Conservation (phyloP, 352 stramenopile species). For the Phytopythium montanum region DNA sequence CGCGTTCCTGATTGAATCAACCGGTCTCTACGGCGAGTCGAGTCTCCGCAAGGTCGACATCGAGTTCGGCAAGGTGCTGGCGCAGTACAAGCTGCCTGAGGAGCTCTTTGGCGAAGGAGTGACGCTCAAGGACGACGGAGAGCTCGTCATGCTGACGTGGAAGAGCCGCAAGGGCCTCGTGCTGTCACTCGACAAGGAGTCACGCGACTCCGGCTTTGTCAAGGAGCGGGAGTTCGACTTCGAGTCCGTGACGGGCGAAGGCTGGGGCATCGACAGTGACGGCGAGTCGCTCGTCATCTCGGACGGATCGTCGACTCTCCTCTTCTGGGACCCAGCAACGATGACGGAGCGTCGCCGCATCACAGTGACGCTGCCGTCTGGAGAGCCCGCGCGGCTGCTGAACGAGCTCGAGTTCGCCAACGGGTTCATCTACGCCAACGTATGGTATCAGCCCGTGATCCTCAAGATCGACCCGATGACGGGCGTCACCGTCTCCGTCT, state of each 20-base stretch:
- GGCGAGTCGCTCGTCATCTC: slow-evolving; percentile 64
- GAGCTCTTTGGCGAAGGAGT: slow-evolving; percentile 92
- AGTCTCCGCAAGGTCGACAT: slow-evolving; percentile 87
- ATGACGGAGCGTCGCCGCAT: slow-evolving; percentile 73
- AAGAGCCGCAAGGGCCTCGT: slow-evolving; percentile 86
- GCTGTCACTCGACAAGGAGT: slow-evolving; percentile 51
- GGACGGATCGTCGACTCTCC: slow-evolving; percentile 87
- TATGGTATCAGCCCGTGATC: slow-evolving; percentile 93
- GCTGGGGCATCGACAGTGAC: slow-evolving; percentile 92
- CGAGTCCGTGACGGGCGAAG: slow-evolving; percentile 74
- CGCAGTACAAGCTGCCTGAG: slow-evolving; percentile 45
- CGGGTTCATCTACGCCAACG: slow-evolving; percentile 92
- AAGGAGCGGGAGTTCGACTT: slow-evolving; percentile 73
- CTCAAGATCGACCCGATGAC: slow-evolving; percentile 90
- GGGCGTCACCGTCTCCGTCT: slow-evolving; percentile 85
- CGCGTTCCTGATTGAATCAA: slow-evolving; percentile 92
- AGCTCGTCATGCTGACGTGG: slow-evolving; percentile 92
- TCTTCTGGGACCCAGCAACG: slow-evolving; percentile 90
- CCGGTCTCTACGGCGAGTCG: slow-evolving; percentile 86
- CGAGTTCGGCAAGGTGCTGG: slow-evolving; percentile 71
- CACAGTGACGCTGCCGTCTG: slow-evolving; percentile 44
- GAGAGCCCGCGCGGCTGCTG: slow-evolving; percentile 55
- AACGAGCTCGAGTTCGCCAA: slow-evolving; percentile 95
- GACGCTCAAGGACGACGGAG: slow-evolving; percentile 54
- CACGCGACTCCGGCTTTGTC: slow-evolving; percentile 19